These are phyloP conservation scores for Macaranga tanarius DNA, from an alignment of 441 rosid genomes.

Conservation along the genomic window DNA sequence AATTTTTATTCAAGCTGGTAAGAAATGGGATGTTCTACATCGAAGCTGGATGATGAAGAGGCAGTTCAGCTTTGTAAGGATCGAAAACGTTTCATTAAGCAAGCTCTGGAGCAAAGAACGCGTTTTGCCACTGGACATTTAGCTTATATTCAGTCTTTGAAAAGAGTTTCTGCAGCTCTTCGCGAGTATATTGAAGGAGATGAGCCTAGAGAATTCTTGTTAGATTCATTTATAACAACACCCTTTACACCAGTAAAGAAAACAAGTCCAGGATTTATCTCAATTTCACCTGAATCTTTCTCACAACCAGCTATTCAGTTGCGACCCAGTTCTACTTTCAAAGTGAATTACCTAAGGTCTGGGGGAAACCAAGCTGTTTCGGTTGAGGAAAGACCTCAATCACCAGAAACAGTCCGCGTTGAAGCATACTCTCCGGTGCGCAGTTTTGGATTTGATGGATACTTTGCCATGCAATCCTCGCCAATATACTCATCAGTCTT, in stretches of 20 bases:
- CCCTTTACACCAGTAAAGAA: slow-evolving; percentile 60
- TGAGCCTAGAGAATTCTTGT: slow-evolving; percentile 57
- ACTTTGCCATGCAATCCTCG: slow-evolving; percentile 62
- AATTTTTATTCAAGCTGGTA: slow-evolving; percentile 30
- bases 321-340: slow-evolving; percentile 49
- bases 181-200: slow-evolving; percentile 72
- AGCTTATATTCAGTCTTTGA: slow-evolving; percentile 82
- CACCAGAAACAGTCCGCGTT: slow-evolving; percentile 69
- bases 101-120: slow-evolving; percentile 83
- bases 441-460: slow-evolving; percentile 54
- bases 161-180: slow-evolving; percentile 85
- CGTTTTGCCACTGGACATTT: slow-evolving; percentile 72
- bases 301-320: slow-evolving; percentile 46
- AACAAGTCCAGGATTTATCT: slow-evolving; percentile 54
- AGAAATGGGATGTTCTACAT: slow-evolving; percentile 92
- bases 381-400: slow-evolving; percentile 76
- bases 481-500: slow-evolving; percentile 44
- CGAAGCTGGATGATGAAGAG: slow-evolving; percentile 85
- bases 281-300: slow-evolving; percentile 53
- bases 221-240: slow-evolving; percentile 63
- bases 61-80: slow-evolving; percentile 93
- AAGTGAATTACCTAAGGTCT: slow-evolving; percentile 60
- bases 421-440: slow-evolving; percentile 62
- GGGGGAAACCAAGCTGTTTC: slow-evolving; percentile 67
- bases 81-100: slow-evolving; percentile 82